Base-by-base conservation (phyloP, 306 rosid genomes). In the Lotus japonicus region DNA sequence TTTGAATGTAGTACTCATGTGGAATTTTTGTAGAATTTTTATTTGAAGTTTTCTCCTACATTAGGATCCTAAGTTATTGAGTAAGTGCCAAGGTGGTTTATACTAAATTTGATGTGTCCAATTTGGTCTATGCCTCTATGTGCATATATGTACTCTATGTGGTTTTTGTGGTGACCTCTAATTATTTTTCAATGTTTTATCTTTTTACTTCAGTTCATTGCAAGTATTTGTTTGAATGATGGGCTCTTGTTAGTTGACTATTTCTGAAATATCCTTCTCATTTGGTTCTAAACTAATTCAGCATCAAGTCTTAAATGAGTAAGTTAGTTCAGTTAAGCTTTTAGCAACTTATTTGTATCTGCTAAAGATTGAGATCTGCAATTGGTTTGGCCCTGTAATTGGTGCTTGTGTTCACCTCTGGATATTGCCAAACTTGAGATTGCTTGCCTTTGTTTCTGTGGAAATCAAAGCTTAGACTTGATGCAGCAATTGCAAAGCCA, bases 1-100 rank as follows among this genome's bases (percentile, higher is more conserved):
- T 79, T 60, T 79, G 39, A 71, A 77, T 84, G 84, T 84, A 75
- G 87, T 72, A 80, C 35, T 61, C 76, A 68, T 77, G 84, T 56
- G 72, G 75, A 67, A 55, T 54, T 68, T 64, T 56, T 76, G 63
- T 79, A 68, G 79, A 64, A 75, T 68, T 71, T 60, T 71, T 52
- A 36, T 60, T 53, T 7, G 16, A 21, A 57, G 26, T 11, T 26
- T 68, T 70, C 44, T 38, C 14, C 71, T 51, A 46, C 48, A 70
- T 41, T 70, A 60, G 61, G 33, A 36, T 75, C 15, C 6, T 54
- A 16, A 8, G 43, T 43, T 50, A 39, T 49, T 71, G 43, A 74
- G 68, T 70, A 81, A 52, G 54, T 79, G 68, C 64, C 67, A 70
- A 74, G 69, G 75, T 82, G 86, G 15, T 72, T 51, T 44, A 28